Base-by-base conservation (phyloP, 1,139 yeast genomes). In the Kurtzmaniella quercitrusa region DNA sequence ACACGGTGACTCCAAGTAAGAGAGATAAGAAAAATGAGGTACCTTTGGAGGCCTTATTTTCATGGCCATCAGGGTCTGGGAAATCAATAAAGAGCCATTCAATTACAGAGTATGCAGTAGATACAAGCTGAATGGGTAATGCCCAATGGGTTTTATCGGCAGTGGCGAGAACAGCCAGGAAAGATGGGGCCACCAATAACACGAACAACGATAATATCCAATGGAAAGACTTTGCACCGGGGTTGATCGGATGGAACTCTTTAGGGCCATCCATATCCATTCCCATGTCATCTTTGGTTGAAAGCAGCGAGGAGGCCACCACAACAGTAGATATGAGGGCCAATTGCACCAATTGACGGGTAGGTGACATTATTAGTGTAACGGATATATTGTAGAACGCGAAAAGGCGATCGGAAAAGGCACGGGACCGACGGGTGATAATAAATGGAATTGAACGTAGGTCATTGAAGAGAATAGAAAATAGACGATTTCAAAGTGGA, bases 11-110 rank as follows among this genome's bases (percentile, higher is more conserved):
- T 2, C 74, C 75, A 38, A 75, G 65, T 32, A 80, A 61, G 12
- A 74, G 55, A 21, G 74, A 59, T 36, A 83, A 60, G 51, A 82
- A 77, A 81, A 84, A 78, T 12, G 79, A 76, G 1, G 88, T 78
- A 0, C 88, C 88, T 45, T 77, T 69, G 19, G 85, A 78, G 1
- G 88, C 79, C 46, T 76, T 61, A 56, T 82, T 83, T 55, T 84
- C 91, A 47, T 81, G 80, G 40, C 81, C 81, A 44, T 76, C 71
- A 43, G 63, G 63, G 57, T 84, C 91, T 0, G 86, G 82, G 54
- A 82, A 84, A 42, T 76, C 65, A 15, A 83, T 64, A 43, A 82
- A 63, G 5, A 80, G 45, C 5, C 79, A 74, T 47, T 84, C 93
- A 16, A 80, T 45, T 1, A 71, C 63, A 5, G 80, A 72, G 55